Evolutionary conservation across 2,329 filamentous ascomycete species (phyloP), one percentile per base, ranked within the genome.

Genomic region (Penicillium sp.): DNA sequence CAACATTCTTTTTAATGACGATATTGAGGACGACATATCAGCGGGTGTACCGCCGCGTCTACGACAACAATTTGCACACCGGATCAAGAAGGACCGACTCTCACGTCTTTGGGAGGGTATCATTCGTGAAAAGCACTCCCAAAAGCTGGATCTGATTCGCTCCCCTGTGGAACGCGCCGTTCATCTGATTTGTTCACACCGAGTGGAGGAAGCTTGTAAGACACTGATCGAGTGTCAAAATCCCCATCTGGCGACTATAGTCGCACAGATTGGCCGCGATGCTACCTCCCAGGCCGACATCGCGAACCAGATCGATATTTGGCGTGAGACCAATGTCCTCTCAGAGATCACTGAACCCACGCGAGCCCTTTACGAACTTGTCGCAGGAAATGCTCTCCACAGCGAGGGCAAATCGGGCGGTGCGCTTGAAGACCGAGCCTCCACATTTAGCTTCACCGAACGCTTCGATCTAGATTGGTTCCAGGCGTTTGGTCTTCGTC

Each of bases 381-480:
- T 97, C 12, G 86, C 91, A 31, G 94, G 95, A 38, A 94, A 97
- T 63, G 87, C 91, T n/a, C 88, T 90, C 62, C 84, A 88, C 29
- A 93, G 90, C 58, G 85, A 92, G 64, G 94, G 93, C 12, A 88
- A 89, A 69, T 69, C 73, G 2, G 88, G 86, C 63, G 87, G 84
- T 7, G 85, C 90, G 1, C 78, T 88, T 9, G 94, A 97, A 73
- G 91, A 97, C 75, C 87, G 89, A 45, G 84, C 89, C 40, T 84
- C 87, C 15, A 88, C 88, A 0, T 96, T 99, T 70, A 83, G 87
- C 54, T 90, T 99, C 63, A 90, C 91, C 1, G 84, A 89, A 67
- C 87, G 88, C 47, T 99, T 97, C 71, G 86, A 86, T 5, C 81
- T 99, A 37, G 90, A 95, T 72, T 99, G 94, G 94, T 88, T 91